These are phyloP conservation scores for Bondarzewia mesenterica DNA, from an alignment of 1,284 basidiomycete genomes.

Conservation along the genomic window DNA sequence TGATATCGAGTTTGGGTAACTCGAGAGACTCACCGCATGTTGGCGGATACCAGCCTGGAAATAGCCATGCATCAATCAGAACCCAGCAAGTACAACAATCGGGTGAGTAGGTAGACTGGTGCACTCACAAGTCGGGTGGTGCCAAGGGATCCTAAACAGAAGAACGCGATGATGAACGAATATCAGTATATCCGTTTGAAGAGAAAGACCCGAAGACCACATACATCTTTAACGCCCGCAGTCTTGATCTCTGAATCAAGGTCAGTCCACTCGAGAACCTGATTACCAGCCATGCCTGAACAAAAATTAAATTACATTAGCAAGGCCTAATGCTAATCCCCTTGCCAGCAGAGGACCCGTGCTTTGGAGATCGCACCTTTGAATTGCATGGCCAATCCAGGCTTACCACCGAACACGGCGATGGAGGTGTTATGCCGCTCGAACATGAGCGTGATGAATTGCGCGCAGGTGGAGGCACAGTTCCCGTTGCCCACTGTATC, in stretches of 20 bases:
- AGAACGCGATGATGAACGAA: not conserved
- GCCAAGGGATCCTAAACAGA: conserved; percentile 44
- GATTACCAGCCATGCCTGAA: conserved; percentile 55
- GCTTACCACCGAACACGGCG: conserved; percentile 54
- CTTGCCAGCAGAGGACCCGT: not conserved
- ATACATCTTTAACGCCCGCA: conserved; percentile 44
- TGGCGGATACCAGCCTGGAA: conserved; percentile 37
- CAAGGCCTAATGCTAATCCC: too few relatives aligned
- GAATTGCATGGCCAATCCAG: conserved; percentile 41
- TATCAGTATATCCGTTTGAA: too few relatives aligned
- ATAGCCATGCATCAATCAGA: not conserved
- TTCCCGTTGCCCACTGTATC: conserved; percentile 38
- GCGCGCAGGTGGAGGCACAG: conserved; percentile 59
- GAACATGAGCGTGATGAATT: conserved; percentile 57
- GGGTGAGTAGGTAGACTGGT: too few relatives aligned
- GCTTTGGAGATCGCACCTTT: too few relatives aligned
- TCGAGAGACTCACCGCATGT: conserved; percentile 33
- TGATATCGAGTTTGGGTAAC: not conserved
- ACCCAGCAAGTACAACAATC: not conserved
- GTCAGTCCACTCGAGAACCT: conserved; percentile 56
- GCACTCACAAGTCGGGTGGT: conserved; percentile 46
- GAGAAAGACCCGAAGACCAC: conserved; percentile 14
- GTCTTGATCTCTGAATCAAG: conserved; percentile 60
- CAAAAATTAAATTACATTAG: not conserved
- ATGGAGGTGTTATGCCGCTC: conserved; percentile 49